Evolutionary conservation across 1,284 basidiomycete genomes (phyloP).

Genomic region (Sanghuangporus baumii): DNA sequence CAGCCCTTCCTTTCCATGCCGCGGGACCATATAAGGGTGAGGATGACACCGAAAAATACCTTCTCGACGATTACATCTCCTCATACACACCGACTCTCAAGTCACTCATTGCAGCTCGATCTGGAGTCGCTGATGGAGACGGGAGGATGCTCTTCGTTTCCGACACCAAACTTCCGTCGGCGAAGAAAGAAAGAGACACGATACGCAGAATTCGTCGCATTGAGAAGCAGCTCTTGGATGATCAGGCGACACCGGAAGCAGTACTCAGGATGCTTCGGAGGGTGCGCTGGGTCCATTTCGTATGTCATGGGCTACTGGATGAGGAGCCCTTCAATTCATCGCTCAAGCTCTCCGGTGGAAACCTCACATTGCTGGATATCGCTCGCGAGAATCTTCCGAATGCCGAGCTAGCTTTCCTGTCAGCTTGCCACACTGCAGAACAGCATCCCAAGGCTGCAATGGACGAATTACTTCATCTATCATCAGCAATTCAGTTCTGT

Average conservation of each 20-base stretch:
- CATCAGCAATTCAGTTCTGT: constrained; percentile 29
- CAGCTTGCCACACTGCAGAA: constrained; percentile 26
- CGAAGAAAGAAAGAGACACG: not conserved
- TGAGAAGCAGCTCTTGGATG: not conserved
- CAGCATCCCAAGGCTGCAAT: constrained; percentile 9
- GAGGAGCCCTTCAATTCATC: not conserved
- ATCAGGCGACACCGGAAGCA: not conserved
- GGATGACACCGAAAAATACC: not conserved
- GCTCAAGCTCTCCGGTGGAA: not conserved
- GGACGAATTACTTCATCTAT: constrained; percentile 32
- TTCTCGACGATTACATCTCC: constrained; percentile 29
- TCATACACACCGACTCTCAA: constrained; percentile 36
- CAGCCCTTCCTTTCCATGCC: constrained; percentile 33
- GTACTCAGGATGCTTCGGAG: not conserved
- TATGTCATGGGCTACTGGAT: not conserved
- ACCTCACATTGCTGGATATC: constrained; percentile 25
- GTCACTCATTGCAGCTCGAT: constrained; percentile 24
- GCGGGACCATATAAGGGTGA: not conserved
- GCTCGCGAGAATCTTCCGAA: constrained; percentile 22
- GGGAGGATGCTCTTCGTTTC: not conserved
- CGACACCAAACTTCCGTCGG: not conserved
- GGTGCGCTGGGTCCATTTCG: not conserved
- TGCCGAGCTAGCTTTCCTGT: constrained; percentile 33
- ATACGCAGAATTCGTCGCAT: not conserved
- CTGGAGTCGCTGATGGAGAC: not conserved